A percentile compares a stretch with the other conserved stretches of the same genome.
These are phyloP conservation scores for Ophiostoma ulmi DNA, from an alignment of 2,329 filamentous ascomycete genomes.

Conservation along the genomic window DNA sequence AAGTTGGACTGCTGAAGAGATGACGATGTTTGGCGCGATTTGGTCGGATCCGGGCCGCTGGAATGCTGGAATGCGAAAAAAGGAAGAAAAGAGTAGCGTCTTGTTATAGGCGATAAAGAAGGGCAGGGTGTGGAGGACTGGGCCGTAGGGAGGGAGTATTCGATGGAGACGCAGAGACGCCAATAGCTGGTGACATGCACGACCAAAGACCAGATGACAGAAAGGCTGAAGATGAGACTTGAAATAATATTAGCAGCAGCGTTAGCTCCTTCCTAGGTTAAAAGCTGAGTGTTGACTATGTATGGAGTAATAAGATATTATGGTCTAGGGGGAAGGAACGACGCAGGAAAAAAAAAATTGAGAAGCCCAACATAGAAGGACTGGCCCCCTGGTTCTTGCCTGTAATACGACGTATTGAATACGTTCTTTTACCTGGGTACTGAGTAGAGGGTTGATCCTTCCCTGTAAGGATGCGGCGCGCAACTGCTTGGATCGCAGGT, in stretches of 20 bases:
- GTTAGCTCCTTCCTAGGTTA: background rate
- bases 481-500: background rate
- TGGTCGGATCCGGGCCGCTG: constrained; percentile 9
- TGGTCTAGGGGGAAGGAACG: background rate
- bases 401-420: background rate
- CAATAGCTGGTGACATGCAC: background rate
- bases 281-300: background rate
- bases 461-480: constrained; percentile 1
- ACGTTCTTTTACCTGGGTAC: background rate
- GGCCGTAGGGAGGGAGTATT: background rate
- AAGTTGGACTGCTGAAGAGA: background rate
- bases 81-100: constrained; percentile 9
- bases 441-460: background rate
- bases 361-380: constrained; percentile 5
- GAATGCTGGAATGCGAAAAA: constrained; percentile 9
- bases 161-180: background rate
- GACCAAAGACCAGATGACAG: background rate
- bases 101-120: constrained; percentile 10
- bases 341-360: background rate
- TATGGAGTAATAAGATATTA: background rate
- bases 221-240: background rate
- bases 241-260: background rate
- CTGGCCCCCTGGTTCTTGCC: constrained; percentile 14
- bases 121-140: constrained; percentile 7
- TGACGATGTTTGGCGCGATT: background rate